Base-by-base conservation (phyloP, 1,139 yeast genomes). In the Lodderomyces beijingensis region DNA sequence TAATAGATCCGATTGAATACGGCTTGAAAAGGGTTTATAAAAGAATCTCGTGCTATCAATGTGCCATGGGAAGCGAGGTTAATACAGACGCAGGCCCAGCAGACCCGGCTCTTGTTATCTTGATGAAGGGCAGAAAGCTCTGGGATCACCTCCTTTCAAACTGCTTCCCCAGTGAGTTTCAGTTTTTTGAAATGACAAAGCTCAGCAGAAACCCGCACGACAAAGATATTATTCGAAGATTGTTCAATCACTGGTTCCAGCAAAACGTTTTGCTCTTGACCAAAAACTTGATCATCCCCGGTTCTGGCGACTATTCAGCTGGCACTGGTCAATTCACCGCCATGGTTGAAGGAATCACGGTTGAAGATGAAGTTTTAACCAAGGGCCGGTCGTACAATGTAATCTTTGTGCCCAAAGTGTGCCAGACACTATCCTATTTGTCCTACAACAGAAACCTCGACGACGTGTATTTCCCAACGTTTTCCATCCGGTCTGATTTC, bases 51-150 rank as follows among this genome's bases (percentile, higher is more conserved):
- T 53, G 59, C 35, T 46, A 40, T 19, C 31, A 40, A 8, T 53
- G 58, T 36, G 14, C 37, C 8, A 42, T 45, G 31, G 33, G 25
- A 5, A 21, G 27, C 3, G 14, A 29, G 1, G 17, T 39, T 8
- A 8, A 7, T 8, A 8, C 21, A 8, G 21, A 19, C 9, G n/a
- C n/a, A n/a, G 22, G 22, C 22, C 22, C 8, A 19, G 8, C n/a
- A 3, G 44, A 43, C 27, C 10, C 26, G 9, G 41, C 39, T 18
- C 25, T 51, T 16, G 24, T 23, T 6, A 24, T 39, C 4, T 36
- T 52, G 16, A 44, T 49, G 41, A 41, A 44, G 28, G 34, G 44
- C 7, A 40, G 59, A 24, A 40, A 39, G 22, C 34, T 53, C 15
- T 51, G 51, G 50, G 34, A 40, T 20, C 37, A 44, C 30, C 35